phyloP scores from a whole-genome alignment of 2,329 filamentous ascomycete species.

The Magnaporthiopsis poae region DNA sequence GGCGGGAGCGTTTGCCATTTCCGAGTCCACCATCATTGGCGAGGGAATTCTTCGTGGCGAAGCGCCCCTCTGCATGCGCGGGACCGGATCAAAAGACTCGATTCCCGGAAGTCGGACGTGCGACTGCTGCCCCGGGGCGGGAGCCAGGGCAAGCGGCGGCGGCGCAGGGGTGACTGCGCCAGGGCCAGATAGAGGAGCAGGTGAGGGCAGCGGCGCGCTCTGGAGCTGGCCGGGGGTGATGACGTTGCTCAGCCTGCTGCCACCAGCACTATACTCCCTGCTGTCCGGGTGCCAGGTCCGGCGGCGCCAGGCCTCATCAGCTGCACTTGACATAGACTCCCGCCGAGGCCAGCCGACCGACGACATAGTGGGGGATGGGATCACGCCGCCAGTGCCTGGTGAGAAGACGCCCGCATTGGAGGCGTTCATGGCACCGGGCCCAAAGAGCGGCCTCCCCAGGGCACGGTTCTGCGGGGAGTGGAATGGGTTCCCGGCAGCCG shows the following conservation, averaged over 20 bases:
- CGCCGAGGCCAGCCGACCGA: slow-evolving; percentile 49
- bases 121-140: slow-evolving; percentile 40
- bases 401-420: slow-evolving; percentile 46
- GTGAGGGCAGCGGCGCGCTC: slow-evolving; percentile 38
- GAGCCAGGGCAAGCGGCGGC: slow-evolving; percentile 26
- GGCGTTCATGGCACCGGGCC: slow-evolving; percentile 44
- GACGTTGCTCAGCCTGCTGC: slow-evolving; percentile 66
- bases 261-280: slow-evolving; percentile 51
- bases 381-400: slow-evolving; percentile 37
- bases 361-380: slow-evolving; percentile 56
- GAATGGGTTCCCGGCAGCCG: slow-evolving; percentile 59
- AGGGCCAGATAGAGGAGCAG: background rate
- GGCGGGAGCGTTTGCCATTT: slow-evolving; percentile 29
- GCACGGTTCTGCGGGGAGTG: slow-evolving; percentile 49
- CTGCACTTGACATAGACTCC: slow-evolving; percentile 51
- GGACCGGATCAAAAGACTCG: slow-evolving; percentile 77
- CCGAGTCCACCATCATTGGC: slow-evolving; percentile 65
- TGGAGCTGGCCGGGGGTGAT: slow-evolving; percentile 56
- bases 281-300: slow-evolving; percentile 87
- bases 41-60: slow-evolving; percentile 57
- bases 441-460: slow-evolving; percentile 47
- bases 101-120: slow-evolving; percentile 73
- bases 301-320: slow-evolving; percentile 69
- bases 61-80: slow-evolving; percentile 42
- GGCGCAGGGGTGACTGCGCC: slow-evolving; percentile 24